These are phyloP conservation scores for Claviceps paspali DNA, from an alignment of 2,329 filamentous ascomycete genomes.

Conservation along the genomic window DNA sequence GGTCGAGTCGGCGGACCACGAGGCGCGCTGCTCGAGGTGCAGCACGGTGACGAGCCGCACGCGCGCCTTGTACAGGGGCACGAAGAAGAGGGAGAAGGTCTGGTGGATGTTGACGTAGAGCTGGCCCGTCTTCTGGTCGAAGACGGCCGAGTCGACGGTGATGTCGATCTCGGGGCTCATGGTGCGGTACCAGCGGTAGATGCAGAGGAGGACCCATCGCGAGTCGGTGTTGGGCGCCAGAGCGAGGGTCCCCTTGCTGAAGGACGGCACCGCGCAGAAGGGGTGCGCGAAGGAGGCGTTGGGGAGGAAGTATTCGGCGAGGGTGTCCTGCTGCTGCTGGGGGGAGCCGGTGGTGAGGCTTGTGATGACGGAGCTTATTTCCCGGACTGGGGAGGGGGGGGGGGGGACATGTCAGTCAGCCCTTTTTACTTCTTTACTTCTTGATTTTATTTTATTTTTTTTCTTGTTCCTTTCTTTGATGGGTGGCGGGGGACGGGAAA, in stretches of 20 bases:
- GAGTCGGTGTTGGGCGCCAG: slow-evolving; percentile 37
- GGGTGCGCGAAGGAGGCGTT: slow-evolving; percentile 64
- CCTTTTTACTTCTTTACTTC: too few species aligned
- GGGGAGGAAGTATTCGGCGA: slow-evolving; percentile 59
- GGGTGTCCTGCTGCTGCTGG: slow-evolving; percentile 44
- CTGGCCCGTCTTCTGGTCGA: slow-evolving; percentile 47
- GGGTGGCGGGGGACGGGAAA: too few species aligned
- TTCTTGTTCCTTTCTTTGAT: too few species aligned
- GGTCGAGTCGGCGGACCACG: slow-evolving; percentile 10
- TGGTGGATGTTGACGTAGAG: slow-evolving; percentile 64
- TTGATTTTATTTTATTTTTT: too few species aligned
- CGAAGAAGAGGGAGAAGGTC: slow-evolving; percentile 59
- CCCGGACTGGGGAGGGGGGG: slow-evolving; percentile 21
- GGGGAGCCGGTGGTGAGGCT: slow-evolving; percentile 53
- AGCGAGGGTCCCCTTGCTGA: slow-evolving; percentile 22
- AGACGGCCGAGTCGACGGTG: slow-evolving; percentile 48
- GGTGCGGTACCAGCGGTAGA: slow-evolving; percentile 77
- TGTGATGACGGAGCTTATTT: slow-evolving; percentile 53
- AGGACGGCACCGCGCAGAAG: slow-evolving; percentile 53
- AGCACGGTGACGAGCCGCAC: slow-evolving; percentile 56
- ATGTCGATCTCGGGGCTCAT: slow-evolving; percentile 60
- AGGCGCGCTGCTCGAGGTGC: slow-evolving; percentile 34
- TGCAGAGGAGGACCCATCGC: slow-evolving; percentile 47
- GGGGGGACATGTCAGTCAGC: too few species aligned
- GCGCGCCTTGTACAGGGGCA: slow-evolving; percentile 58